Conservation (phyloP, 2,329 filamentous ascomycete species). For the Fusarium newnesense region DNA sequence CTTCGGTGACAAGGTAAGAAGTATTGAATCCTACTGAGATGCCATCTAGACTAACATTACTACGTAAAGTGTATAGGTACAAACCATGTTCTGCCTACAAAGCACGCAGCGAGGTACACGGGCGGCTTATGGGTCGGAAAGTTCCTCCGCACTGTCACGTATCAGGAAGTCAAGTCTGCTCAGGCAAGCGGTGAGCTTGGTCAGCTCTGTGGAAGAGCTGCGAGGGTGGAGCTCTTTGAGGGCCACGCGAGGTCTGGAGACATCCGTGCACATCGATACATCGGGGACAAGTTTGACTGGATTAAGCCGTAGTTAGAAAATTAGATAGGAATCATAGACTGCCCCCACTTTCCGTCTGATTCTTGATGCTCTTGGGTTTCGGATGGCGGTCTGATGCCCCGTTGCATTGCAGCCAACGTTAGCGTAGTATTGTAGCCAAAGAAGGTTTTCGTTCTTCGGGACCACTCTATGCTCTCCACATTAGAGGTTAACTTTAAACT, state of each 20-base stretch:
- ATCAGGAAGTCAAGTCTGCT: neutral
- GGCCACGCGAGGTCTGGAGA: neutral
- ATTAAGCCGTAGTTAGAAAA: neutral
- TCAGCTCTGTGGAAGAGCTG: neutral
- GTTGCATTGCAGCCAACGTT: neutral
- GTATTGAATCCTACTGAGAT: rapidly evolving
- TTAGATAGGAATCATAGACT: too few relatives aligned
- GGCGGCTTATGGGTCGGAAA: neutral
- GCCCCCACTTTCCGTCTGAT: neutral
- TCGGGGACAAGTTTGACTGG: neutral
- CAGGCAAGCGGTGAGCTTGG: neutral
- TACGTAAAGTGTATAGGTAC: neutral
- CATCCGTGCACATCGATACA: neutral
- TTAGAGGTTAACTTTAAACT: neutral
- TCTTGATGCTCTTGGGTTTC: too few relatives aligned
- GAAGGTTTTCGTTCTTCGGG: neutral
- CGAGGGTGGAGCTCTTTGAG: neutral
- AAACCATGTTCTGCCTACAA: neutral
- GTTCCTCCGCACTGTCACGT: neutral
- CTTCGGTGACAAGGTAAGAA: neutral
- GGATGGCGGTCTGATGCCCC: neutral
- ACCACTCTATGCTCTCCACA: neutral
- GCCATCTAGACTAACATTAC: neutral
- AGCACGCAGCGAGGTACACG: neutral
- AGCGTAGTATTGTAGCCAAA: neutral